phyloP scores from a whole-genome alignment of 2,329 filamentous ascomycete genomes.

The Aspergillaceae sp. region DNA sequence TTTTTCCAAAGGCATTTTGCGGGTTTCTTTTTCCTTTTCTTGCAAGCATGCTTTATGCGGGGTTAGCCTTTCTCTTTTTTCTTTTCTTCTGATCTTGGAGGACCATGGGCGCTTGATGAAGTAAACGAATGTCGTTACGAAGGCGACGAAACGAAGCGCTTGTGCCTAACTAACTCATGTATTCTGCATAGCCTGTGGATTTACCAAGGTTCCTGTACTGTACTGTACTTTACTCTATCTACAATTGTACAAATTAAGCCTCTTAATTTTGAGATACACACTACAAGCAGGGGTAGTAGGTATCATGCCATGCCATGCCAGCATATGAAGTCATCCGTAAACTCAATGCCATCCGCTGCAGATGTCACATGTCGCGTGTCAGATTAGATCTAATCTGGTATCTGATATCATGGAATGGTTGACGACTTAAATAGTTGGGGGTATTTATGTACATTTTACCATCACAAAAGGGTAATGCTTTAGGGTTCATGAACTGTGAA shows the following conservation, averaged over 20 bases:
- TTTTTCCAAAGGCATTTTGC: slow-evolving; percentile 1
- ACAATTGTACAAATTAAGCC: not conserved
- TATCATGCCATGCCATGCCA: too few relatives aligned
- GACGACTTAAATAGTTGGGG: too few relatives aligned
- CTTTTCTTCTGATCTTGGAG: not conserved
- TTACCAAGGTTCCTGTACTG: not conserved
- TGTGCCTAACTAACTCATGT: not conserved
- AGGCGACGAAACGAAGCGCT: slow-evolving; percentile 5
- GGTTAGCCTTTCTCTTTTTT: slow-evolving; percentile 7
- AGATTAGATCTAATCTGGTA: not conserved
- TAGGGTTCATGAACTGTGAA: too few relatives aligned
- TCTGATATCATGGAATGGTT: not conserved
- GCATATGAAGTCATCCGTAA: not conserved
- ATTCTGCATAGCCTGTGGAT: not conserved
- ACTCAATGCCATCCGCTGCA: not conserved
- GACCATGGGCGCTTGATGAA: not conserved
- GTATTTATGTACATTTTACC: too few relatives aligned
- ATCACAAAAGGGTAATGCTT: too few relatives aligned
- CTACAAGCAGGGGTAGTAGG: too few relatives aligned
- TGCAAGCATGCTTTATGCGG: slow-evolving; percentile 7
- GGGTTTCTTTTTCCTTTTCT: not conserved
- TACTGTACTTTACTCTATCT: too few relatives aligned
- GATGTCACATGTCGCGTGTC: not conserved
- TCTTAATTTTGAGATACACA: not conserved
- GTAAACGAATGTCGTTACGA: slow-evolving; percentile 5